Evolutionary conservation across 306 rosid species (phyloP).

Genomic region (Neltuma alba): DNA sequence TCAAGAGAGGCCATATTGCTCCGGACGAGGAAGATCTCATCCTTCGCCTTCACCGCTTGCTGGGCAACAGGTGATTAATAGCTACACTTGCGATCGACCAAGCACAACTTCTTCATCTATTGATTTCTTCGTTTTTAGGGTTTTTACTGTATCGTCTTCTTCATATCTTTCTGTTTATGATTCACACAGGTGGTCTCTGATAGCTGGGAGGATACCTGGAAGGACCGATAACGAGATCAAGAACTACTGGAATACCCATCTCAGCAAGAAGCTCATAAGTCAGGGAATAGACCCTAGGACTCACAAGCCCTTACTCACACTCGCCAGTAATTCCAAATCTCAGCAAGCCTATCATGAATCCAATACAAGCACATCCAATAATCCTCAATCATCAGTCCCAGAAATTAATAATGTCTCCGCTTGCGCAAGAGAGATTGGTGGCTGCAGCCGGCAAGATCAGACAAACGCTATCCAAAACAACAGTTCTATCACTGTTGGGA

Average conservation of each 20-base stretch:
- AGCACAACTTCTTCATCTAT: neutral
- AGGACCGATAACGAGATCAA: slow-evolving; percentile 67
- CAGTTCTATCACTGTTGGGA: neutral
- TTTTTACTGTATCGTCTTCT: neutral
- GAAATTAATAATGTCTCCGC: neutral
- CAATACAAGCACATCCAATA: slow-evolving; percentile 8
- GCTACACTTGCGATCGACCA: neutral
- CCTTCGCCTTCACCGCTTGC: slow-evolving; percentile 69
- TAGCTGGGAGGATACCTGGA: slow-evolving; percentile 72
- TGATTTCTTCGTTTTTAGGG: neutral
- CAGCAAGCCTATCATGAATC: neutral
- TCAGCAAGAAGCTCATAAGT: slow-evolving; percentile 61
- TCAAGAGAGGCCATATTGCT: slow-evolving; percentile 62
- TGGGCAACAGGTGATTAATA: slow-evolving; percentile 52
- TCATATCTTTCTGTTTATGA: neutral
- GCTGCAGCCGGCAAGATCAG: neutral
- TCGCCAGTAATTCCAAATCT: neutral
- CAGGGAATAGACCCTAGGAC: slow-evolving; percentile 73
- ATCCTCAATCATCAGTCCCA: neutral
- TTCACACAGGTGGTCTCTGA: slow-evolving; percentile 59
- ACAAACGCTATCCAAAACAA: neutral
- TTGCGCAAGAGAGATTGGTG: slow-evolving; percentile 10
- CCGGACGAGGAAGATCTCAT: slow-evolving; percentile 69
- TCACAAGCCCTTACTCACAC: slow-evolving; percentile 53
- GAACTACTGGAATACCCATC: slow-evolving; percentile 74